A percentile compares a stretch with the other conserved stretches of the same genome.
Conservation (phyloP, 108 stramenopile genomes). For the Mediolabrus comicus region DNA sequence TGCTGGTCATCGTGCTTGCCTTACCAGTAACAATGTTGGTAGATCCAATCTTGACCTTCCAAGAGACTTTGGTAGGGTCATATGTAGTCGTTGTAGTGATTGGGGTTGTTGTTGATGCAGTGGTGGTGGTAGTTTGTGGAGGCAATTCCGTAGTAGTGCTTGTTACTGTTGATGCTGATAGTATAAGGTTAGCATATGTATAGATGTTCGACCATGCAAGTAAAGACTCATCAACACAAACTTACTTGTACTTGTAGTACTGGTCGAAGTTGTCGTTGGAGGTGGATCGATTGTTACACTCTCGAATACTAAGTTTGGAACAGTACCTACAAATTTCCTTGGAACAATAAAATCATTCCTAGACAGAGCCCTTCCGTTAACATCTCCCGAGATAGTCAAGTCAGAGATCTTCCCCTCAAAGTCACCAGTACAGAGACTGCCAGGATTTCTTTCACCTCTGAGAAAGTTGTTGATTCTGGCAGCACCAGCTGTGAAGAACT, state of each 20-base stretch:
- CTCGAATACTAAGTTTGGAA: background rate
- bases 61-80: background rate
- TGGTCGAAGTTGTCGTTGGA: background rate
- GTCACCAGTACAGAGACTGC: constrained; percentile 6
- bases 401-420: constrained; percentile 6
- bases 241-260: background rate
- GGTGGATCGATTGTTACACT: background rate
- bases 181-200: background rate
- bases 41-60: background rate
- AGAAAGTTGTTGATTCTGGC: background rate
- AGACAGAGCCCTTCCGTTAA: constrained; percentile 5
- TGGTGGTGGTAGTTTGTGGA: background rate
- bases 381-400: constrained; percentile 13
- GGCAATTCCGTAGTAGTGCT: background rate
- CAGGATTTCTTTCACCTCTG: background rate
- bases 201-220: background rate
- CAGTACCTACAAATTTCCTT: background rate
- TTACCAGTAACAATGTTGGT: background rate
- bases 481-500: constrained; percentile 5
- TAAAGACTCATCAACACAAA: background rate
- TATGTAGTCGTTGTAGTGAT: background rate
- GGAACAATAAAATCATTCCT: constrained; percentile 8
- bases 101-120: background rate
- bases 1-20: background rate
- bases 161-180: background rate